Base-by-base conservation (phyloP, 2,329 filamentous ascomycete species). In the Pseudogymnoascus sp. region DNA sequence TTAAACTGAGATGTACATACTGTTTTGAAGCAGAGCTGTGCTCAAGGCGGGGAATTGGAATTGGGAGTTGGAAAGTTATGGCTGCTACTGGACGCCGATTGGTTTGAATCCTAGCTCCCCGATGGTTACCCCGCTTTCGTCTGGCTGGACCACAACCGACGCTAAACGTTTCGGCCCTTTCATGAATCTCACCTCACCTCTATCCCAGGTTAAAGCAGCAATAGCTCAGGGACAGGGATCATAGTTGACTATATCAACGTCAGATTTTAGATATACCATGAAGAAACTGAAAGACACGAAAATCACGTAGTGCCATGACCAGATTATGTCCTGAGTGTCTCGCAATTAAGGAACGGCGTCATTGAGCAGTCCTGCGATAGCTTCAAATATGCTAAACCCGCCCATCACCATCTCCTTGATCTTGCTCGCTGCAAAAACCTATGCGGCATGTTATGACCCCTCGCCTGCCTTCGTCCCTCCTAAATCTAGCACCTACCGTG, bases 401-500 rank as follows among this genome's bases (percentile, higher is more conserved):
- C 3, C 26, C 9, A 18, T 30, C 45, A 38, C 41, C 13, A 18
- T 57, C n/a, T 33, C 19, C 5, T 28, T 34, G 23, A 23, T 23
- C 9, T 38, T 35, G 7, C 7, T 57, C 3, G 18, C 18, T 48
- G 30, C 38, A 33, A 19, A 55, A n/a, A 56, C 52, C 12, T 48
- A 52, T 15, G 58, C 30, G 34, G 39, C 30, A 34, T 59, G 58
- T 28, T 37, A 57, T 18, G 41, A 59, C 15, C 58, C 58, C 4
- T 56, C 58, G 2, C 58, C 58, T 13, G 41, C 58, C 26, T 59
- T 57, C 18, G 18, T 19, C 12, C 28, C 35, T 8, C 58, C 58
- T 3, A 59, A 59, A 55, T 18, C 18, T 8, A 35, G 13, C 13
- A 18, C 39, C 18, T 59, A 59, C 30, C 26, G 23, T 55, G 10